Conservation (phyloP, 495 filamentous ascomycete genomes). For the Tuber magnatum region DNA sequence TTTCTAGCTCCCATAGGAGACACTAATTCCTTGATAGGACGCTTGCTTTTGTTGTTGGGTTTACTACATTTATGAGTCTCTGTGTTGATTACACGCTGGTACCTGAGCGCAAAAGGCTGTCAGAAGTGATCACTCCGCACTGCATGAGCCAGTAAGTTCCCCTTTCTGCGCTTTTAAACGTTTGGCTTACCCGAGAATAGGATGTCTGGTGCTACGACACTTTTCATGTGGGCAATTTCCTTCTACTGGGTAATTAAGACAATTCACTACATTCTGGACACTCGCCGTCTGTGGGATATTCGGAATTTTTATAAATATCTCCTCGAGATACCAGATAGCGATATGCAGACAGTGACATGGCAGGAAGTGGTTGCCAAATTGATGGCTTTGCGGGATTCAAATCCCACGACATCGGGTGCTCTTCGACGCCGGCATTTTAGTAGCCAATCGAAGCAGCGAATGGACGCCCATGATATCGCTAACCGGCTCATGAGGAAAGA, state of each 20-base stretch:
- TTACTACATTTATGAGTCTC: conserved; percentile 75
- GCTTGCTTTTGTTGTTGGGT: conserved; percentile 71
- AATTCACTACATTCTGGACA: conserved; percentile 65
- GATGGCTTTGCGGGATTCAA: conserved; percentile 79
- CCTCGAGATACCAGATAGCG: conserved; percentile 76
- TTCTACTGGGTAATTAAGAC: conserved; percentile 79
- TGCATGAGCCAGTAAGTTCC: conserved; percentile 54
- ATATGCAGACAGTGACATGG: conserved; percentile 96
- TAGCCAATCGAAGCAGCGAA: conserved; percentile 80
- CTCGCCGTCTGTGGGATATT: conserved; percentile 66
- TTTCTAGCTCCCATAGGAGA: background rate
- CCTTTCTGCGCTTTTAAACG: background rate
- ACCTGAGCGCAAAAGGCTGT: conserved; percentile 63
- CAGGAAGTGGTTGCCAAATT: conserved; percentile 84
- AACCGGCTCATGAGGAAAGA: conserved; percentile 94
- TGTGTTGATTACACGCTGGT: conserved; percentile 79
- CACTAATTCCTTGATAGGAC: conserved; percentile 46
- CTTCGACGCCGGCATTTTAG: conserved; percentile 50
- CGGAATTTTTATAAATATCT: conserved; percentile 86
- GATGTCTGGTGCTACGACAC: conserved; percentile 72
- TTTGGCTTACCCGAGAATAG: conserved; percentile 43
- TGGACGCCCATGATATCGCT: conserved; percentile 95
- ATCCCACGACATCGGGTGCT: conserved; percentile 69
- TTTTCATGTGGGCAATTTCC: conserved; percentile 77
- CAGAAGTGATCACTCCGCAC: conserved; percentile 68